phyloP scores from a whole-genome alignment of 805 yeast species.

The Torulaspora quercuum region DNA sequence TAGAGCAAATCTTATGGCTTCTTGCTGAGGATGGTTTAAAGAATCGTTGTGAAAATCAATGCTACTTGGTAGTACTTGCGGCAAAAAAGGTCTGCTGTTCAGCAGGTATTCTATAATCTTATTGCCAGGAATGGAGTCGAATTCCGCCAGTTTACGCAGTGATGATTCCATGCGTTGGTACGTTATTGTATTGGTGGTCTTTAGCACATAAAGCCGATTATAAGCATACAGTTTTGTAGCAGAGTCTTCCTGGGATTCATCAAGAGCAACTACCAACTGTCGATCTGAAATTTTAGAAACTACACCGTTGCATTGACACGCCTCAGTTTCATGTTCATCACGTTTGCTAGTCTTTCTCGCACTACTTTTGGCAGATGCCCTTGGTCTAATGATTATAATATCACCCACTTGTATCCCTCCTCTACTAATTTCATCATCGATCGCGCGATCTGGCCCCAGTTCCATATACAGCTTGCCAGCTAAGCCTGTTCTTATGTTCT shows the following conservation, averaged over 20 bases:
- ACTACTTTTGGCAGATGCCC: conserved; percentile 19
- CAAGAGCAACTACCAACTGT: conserved; percentile 56
- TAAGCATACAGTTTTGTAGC: conserved; percentile 41
- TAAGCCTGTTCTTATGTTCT: conserved; percentile 67
- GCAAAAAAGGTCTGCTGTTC: conserved; percentile 35
- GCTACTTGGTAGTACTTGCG: conserved; percentile 9
- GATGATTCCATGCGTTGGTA: conserved; percentile 77
- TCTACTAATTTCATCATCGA: conserved; percentile 37
- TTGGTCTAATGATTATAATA: conserved; percentile 56
- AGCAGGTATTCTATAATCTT: conserved; percentile 45
- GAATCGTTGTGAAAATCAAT: conserved; percentile 21
- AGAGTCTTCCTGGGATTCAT: conserved; percentile 52
- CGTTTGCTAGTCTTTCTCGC: conserved; percentile 20
- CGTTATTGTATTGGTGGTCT: conserved; percentile 60
- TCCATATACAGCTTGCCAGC: conserved; percentile 64
- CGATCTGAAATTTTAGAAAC: conserved; percentile 51
- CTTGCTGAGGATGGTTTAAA: conserved; percentile 62
- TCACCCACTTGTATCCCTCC: conserved; percentile 72
- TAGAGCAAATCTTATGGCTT: conserved; percentile 67
- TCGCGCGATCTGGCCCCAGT: conserved; percentile 51
- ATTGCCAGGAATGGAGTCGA: conserved; percentile 38
- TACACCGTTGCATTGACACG: conserved; percentile 55
- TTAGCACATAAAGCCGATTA: conserved; percentile 38
- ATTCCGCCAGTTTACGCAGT: conserved; percentile 58
- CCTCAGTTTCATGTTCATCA: conserved; percentile 20